Evolutionary conservation across 441 rosid species (phyloP), one percentile per base, ranked within the genome.

Genomic region (Mallotus japonicus): DNA sequence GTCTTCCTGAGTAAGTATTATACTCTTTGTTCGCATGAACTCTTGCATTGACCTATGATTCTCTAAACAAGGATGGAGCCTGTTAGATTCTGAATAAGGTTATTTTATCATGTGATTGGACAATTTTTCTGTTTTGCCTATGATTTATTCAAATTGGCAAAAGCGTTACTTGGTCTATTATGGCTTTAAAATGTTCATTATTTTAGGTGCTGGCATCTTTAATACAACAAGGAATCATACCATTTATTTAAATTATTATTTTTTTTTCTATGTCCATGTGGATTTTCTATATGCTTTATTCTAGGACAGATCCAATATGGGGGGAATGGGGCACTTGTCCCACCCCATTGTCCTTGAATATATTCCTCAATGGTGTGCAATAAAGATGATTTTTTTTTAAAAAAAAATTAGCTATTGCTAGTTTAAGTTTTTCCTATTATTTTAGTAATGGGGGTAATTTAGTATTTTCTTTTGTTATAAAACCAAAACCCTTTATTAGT

Each of bases 1-100:
- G 89, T 82, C 98, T 92, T 81, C 97, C 99, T 10, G 97, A 95
- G 99, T 92, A 85, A 79, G 88, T 72, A 72, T 65, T 14, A 12
- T 40, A 55, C 49, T 63, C 62, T 59, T 75, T 10, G 28, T 75
- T 37, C 40, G 49, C 71, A 20, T 53, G 24, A 17, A 42, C 7
- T 47, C 40, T 14, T 44, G n/a, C 46, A 69, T 15, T n/a, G 15
- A 28, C 61, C 14, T 28, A 16, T 49, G 51, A 51, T 28, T 14
- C 28, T 73, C 58, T 37, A 56, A 57, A 56, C 40, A 6, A 53
- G 28, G 69, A 50, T 68, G 8, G 19, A 55, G 64, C n/a, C 22
- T 55, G 6, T 44, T 46, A 50, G 55, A 11, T 61, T 71, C 14
- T 61, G 20, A 24, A 49, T 61, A 12, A 49, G 13, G 24, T 7